Evolutionary conservation across 805 yeast genomes (phyloP).

Genomic region (Yarrowia hollandica): DNA sequence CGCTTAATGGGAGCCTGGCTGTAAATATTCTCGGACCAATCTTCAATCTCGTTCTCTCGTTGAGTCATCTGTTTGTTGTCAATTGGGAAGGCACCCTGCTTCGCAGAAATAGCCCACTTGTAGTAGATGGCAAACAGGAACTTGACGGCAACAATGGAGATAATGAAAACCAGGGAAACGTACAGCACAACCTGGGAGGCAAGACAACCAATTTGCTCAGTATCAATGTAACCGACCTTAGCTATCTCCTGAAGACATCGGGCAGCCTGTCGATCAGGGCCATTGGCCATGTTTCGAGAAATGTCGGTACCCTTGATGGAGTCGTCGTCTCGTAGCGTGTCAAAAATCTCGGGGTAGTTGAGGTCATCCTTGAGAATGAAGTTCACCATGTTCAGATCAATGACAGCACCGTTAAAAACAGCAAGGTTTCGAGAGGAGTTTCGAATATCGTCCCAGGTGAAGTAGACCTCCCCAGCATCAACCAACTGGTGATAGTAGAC

Average conservation of each 20-base stretch:
- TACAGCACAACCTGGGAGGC: constrained; percentile 83
- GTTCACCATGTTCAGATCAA: constrained; percentile 72
- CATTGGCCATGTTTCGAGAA: constrained; percentile 66
- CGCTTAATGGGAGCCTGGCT: constrained; percentile 41
- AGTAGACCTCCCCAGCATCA: constrained; percentile 59
- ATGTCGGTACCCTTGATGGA: constrained; percentile 76
- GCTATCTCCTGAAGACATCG: constrained; percentile 81
- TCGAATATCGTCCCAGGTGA: constrained; percentile 83
- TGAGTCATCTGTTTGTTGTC: constrained; percentile 58
- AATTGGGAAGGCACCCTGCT: constrained; percentile 74
- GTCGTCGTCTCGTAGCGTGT: constrained; percentile 55
- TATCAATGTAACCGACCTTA: constrained; percentile 86
- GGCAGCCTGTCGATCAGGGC: constrained; percentile 69
- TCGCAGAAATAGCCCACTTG: constrained; percentile 75
- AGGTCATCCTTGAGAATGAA: constrained; percentile 74
- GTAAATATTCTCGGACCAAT: constrained; percentile 74
- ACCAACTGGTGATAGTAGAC: constrained; percentile 56
- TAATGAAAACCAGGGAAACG: constrained; percentile 78
- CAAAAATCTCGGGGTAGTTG: constrained; percentile 70
- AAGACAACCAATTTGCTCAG: constrained; percentile 89
- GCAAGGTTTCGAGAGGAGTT: constrained; percentile 72
- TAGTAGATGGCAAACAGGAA: constrained; percentile 86
- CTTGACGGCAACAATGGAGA: constrained; percentile 74
- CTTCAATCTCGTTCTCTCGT: constrained; percentile 69
- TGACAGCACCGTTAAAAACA: constrained; percentile 85